A percentile compares a stretch with the other conserved stretches of the same genome.
These are phyloP conservation scores for Podila verticillata DNA, from an alignment of 192 early-diverging fungal genomes.

Conservation along the genomic window DNA sequence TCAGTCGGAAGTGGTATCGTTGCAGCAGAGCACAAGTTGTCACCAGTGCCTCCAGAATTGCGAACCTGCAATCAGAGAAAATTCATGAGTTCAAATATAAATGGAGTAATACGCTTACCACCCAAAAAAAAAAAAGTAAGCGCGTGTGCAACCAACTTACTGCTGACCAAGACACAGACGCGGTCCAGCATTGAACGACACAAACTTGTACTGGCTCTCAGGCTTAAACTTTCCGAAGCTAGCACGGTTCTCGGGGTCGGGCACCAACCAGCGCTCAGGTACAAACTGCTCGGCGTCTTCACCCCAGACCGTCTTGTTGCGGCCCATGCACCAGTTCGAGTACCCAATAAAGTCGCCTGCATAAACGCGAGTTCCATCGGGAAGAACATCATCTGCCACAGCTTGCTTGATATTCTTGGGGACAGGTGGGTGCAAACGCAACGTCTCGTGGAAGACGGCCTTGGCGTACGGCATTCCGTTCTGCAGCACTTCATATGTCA, in stretches of 20 bases:
- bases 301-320: constrained; percentile 59
- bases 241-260: neutral
- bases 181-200: constrained; percentile 67
- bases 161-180: constrained; percentile 39
- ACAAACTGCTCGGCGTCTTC: constrained; percentile 60
- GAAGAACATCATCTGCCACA: constrained; percentile 65
- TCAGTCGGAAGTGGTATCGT: neutral
- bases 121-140: neutral
- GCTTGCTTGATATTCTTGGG: constrained; percentile 65
- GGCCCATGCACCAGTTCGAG: constrained; percentile 64
- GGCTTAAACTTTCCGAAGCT: constrained; percentile 37
- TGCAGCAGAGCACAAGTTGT: neutral
- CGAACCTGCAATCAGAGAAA: neutral
- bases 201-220: constrained; percentile 57
- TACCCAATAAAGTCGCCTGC: constrained; percentile 61
- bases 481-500: constrained; percentile 30
- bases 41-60: neutral
- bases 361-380: constrained; percentile 67
- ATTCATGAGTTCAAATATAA: too few relatives aligned
- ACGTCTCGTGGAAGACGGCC: constrained; percentile 58
- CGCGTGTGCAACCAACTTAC: neutral
- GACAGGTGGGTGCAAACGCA: constrained; percentile 74
- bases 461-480: constrained; percentile 32
- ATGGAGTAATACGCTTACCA: too few relatives aligned
- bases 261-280: constrained; percentile 63